phyloP scores from a whole-genome alignment of 2,329 filamentous ascomycete genomes.

The Aureobasidium sp. region DNA sequence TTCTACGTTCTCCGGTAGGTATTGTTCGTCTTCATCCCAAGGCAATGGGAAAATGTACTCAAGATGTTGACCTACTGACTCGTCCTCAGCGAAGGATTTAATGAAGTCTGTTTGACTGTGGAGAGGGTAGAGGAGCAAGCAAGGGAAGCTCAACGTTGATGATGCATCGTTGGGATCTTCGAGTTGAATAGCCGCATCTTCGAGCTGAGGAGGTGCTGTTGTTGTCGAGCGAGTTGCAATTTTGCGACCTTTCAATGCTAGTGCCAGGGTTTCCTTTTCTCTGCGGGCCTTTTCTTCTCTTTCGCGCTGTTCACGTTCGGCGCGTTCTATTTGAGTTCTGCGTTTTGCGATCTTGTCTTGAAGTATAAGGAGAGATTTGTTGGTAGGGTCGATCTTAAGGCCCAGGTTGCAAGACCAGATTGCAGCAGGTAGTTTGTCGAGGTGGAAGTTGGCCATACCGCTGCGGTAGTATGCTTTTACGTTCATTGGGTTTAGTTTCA shows the following conservation, averaged over 20 bases:
- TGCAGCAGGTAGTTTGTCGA: constrained; percentile 73
- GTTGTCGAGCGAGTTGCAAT: constrained; percentile 58
- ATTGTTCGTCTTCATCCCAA: constrained; percentile 68
- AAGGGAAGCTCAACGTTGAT: constrained; percentile 66
- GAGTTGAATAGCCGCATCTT: constrained; percentile 67
- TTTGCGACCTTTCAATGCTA: constrained; percentile 56
- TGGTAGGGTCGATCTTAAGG: constrained; percentile 61
- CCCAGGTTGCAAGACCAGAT: constrained; percentile 69
- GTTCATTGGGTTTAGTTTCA: constrained; percentile 71
- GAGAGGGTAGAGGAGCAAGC: constrained; percentile 76
- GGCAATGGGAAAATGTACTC: constrained; percentile 78
- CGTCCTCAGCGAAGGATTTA: constrained; percentile 73
- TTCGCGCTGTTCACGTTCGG: constrained; percentile 50
- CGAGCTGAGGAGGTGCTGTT: constrained; percentile 70
- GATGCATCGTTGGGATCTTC: constrained; percentile 64
- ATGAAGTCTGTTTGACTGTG: constrained; percentile 82
- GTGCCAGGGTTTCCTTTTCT: constrained; percentile 45
- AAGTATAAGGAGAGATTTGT: constrained; percentile 57
- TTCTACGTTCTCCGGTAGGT: constrained; percentile 60
- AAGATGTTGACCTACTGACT: constrained; percentile 68
- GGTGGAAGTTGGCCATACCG: constrained; percentile 64
- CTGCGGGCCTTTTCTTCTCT: constrained; percentile 46
- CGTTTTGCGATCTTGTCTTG: constrained; percentile 55
- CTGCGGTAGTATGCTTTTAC: constrained; percentile 89
- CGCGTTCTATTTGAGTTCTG: constrained; percentile 46